Base-by-base conservation (phyloP, 139 green algal species). In the Chlorella sorokiniana region DNA sequence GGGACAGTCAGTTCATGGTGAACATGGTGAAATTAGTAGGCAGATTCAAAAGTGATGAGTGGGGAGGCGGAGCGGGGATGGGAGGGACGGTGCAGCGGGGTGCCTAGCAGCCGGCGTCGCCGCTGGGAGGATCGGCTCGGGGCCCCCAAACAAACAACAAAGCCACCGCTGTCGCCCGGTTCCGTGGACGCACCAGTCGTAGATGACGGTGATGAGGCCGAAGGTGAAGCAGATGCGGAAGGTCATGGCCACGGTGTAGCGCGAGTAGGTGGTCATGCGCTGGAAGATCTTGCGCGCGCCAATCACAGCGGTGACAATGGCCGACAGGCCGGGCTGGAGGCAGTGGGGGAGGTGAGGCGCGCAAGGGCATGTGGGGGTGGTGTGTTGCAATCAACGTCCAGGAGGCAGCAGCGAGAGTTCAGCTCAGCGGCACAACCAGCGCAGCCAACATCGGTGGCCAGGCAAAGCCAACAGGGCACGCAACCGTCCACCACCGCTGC, bases 211-310 rank as follows among this genome's bases (percentile, higher is more conserved):
- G 23, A 96, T 86, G 37, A 96, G 87, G 78, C 93, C 93, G 81
- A 96, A 96, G 72, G 93, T 96, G 89, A 96, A 96, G 85, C 88
- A 95, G 83, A 96, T 93, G 84, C 92, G 89, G 91, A 95, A 95
- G 37, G 93, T 96, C 91, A 96, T 96, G 73, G 91, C 89, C n/a
- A 96, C 88, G 1, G 92, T 97, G 79, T 84, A 84, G 56, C 73
- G 75, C 7, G 59, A 22, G 86, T 96, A 97, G 23, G 90, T 96
- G 67, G 91, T 96, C 91, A 97, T 96, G 81, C 94, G 91, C 87
- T 96, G 91, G 93, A 97, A 97, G 83, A 97, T 96, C 84, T 94
- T 95, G 82, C 93, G 87, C 3, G 92, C 90, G 42, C 91, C 89
- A 63, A 94, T 91, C 71, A 96, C 87, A 20, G 93, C 93, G 4